Base-by-base conservation (phyloP, 495 filamentous ascomycete species). In the Xylaria sp. region DNA sequence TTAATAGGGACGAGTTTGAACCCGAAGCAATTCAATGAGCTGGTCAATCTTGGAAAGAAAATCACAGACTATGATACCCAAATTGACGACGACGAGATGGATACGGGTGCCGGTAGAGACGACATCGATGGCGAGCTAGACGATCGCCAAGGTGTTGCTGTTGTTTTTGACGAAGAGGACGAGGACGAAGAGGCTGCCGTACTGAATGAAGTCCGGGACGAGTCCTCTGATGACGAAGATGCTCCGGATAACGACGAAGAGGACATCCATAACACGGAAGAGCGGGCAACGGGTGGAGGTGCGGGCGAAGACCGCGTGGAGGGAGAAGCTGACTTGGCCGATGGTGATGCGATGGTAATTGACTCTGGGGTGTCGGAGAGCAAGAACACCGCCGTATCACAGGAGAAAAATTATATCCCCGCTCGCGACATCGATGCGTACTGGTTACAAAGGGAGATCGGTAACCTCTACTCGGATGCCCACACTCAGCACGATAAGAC, bases 11-110 rank as follows among this genome's bases (percentile, higher is more conserved):
- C 86, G 11, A 90, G 89, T 0, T 90, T 97, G 85, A 90, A 87
- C 41, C 89, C 93, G 0, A 97, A 98, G 78, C 91, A 97, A 76
- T 99, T 97, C 81, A 98, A 98, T 76, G 96, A 98, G 81, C 83
- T 98, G 59, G 91, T 98, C 61, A 99, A 97, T 78, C 85, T 99
- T 7, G 93, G 95, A 41, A 99, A 98, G 85, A 99, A 99, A 81
- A 97, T 99, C 74, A 98, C 97, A 37, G 96, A 99, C 80, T 99
- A 98, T 84, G 93, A 97, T 80, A 93, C 93, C 40, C 94, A 98
- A 77, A 95, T 98, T 75, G 96, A 99, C 33, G 95, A 98, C 75
- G 96, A 97, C 69, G 90, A 94, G 44, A 93, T 95, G 90, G 92
- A 87, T 35, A 84, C 90, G 58, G 90, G 87, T 14, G 84, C 77